phyloP scores from a whole-genome alignment of 192 early-diverging fungal genomes.

The Coemansia sp. region DNA sequence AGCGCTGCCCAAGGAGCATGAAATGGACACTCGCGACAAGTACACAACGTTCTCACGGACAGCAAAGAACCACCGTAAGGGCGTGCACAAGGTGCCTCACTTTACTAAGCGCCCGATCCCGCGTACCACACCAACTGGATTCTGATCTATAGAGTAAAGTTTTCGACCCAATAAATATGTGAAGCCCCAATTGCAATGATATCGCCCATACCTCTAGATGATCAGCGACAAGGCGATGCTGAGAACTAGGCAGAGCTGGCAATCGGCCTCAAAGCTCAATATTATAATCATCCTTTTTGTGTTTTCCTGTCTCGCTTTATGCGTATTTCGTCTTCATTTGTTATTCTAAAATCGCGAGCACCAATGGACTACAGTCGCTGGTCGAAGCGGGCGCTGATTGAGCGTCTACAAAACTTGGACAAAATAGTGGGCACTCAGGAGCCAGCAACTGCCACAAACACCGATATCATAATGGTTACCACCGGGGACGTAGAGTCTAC shows the following conservation, averaged over 20 bases:
- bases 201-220: slow-evolving; percentile 1
- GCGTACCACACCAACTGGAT: slow-evolving; percentile 71
- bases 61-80: slow-evolving; percentile 71
- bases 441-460: slow-evolving; percentile 1
- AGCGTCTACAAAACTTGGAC: slow-evolving; percentile 54
- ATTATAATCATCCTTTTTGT: neutral
- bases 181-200: neutral
- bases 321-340: slow-evolving; percentile 4
- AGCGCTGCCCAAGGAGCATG: slow-evolving; percentile 62
- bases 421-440: neutral
- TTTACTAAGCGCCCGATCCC: slow-evolving; percentile 78
- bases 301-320: neutral
- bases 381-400: slow-evolving; percentile 61
- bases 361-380: slow-evolving; percentile 55
- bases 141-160: slow-evolving; percentile 42
- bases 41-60: slow-evolving; percentile 80
- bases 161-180: neutral
- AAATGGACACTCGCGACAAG: slow-evolving; percentile 79
- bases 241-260: neutral
- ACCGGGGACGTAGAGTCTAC: slow-evolving; percentile 17
- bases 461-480: neutral
- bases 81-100: slow-evolving; percentile 82
- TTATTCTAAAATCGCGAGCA: neutral
- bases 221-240: neutral
- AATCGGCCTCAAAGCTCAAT: neutral